Conservation (phyloP, 2,329 filamentous ascomycete genomes). For the Cladosporium sp. region DNA sequence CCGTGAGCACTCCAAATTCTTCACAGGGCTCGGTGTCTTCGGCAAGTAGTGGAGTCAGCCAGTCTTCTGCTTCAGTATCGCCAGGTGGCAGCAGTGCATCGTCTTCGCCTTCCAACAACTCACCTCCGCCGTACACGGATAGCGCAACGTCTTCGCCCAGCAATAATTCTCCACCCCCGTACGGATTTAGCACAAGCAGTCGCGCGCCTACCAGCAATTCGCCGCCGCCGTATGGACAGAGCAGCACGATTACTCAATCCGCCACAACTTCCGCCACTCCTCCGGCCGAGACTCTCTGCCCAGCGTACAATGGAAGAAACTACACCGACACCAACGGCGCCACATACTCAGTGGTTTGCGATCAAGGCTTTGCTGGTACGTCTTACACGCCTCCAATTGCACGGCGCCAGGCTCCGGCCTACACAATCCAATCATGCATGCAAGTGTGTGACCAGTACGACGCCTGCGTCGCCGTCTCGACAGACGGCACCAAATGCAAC, state of each 20-base stretch:
- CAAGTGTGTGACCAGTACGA: conserved; percentile 7
- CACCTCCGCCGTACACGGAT: not conserved
- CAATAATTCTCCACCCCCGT: not conserved
- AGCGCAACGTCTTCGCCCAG: not conserved
- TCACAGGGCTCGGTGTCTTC: not conserved
- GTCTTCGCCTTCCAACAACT: conserved; percentile 3
- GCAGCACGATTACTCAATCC: not conserved
- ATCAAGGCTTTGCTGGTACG: conserved; percentile 14
- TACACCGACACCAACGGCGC: conserved; percentile 15
- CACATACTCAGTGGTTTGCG: conserved; percentile 16
- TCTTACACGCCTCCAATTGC: conserved; percentile 1
- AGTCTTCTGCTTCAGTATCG: not conserved
- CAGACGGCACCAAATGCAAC: conserved; percentile 3
- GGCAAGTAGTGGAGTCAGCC: not conserved
- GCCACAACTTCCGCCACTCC: not conserved
- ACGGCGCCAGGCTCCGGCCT: not conserved
- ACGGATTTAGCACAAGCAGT: not conserved
- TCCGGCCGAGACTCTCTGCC: conserved; percentile 11
- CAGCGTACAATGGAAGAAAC: conserved; percentile 15
- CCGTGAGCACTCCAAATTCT: too few species aligned
- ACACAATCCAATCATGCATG: conserved; percentile 13
- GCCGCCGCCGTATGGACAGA: conserved; percentile 6
- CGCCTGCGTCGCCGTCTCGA: conserved; percentile 8
- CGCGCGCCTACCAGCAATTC: not conserved
- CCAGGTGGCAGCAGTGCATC: not conserved